Percentiles rank a stretch among this genome's conserved stretches.
These are phyloP conservation scores for Candida fluviatilis DNA, from an alignment of 805 yeast species.

Conservation along the genomic window DNA sequence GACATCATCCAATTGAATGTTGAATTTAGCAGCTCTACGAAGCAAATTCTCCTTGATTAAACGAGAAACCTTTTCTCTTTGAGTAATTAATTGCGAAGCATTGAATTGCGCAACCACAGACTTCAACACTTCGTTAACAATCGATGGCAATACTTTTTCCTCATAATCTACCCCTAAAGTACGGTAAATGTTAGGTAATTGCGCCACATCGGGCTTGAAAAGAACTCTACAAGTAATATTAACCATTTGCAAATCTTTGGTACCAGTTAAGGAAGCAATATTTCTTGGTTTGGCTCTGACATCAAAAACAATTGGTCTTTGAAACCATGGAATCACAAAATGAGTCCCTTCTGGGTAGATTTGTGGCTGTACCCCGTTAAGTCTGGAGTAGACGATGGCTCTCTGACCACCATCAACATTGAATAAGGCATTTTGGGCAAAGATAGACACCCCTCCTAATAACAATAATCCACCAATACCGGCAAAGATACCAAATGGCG, in stretches of 20 bases:
- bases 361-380: slow-evolving; percentile 76
- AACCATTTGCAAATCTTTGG: slow-evolving; percentile 98
- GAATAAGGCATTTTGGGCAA: slow-evolving; percentile 43
- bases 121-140: slow-evolving; percentile 94
- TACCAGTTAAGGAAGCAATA: slow-evolving; percentile 93
- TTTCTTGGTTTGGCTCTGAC: slow-evolving; percentile 97
- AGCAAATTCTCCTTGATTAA: slow-evolving; percentile 87
- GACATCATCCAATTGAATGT: slow-evolving; percentile 87
- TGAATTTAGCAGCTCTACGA: slow-evolving; percentile 88
- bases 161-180: slow-evolving; percentile 94
- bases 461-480: slow-evolving; percentile 39
- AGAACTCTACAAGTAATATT: slow-evolving; percentile 98
- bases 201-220: slow-evolving; percentile 76
- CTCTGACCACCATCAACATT: slow-evolving; percentile 98
- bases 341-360: slow-evolving; percentile 95
- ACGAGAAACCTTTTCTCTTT: slow-evolving; percentile 92
- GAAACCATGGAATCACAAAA: slow-evolving; percentile 89
- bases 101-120: slow-evolving; percentile 97
- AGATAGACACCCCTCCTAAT: slow-evolving; percentile 36
- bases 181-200: slow-evolving; percentile 82
- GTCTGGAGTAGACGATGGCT: slow-evolving; percentile 87
- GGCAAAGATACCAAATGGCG: slow-evolving; percentile 36
- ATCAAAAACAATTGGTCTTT: slow-evolving; percentile 87
- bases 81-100: slow-evolving; percentile 97
- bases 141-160: slow-evolving; percentile 95